Evolutionary conservation across 768 basidiomycete species (phyloP).

Genomic region (Lentinus brumalis): DNA sequence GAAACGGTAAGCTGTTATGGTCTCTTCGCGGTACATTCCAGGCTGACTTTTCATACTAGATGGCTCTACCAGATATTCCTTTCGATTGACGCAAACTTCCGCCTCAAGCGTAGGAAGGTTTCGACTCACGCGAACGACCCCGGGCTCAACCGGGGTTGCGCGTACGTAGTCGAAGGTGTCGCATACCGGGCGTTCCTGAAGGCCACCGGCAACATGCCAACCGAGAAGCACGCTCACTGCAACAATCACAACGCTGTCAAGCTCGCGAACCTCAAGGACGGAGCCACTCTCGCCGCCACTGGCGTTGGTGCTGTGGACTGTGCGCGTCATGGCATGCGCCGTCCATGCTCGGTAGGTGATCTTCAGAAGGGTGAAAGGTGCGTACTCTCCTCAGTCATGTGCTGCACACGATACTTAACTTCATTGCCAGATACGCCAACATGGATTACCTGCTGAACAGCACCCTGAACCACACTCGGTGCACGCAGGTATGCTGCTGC

Average conservation of each 20-base stretch:
- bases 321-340: conserved; percentile 25
- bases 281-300: conserved; percentile 1
- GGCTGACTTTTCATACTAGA: too few relatives aligned
- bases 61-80: conserved; percentile 29
- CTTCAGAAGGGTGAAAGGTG: conserved; percentile 31
- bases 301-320: conserved; percentile 21
- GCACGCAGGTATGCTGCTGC: too few relatives aligned
- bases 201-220: not conserved
- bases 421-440: too few relatives aligned
- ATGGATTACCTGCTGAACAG: too few relatives aligned
- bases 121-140: conserved; percentile 21
- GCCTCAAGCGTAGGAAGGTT: conserved; percentile 24
- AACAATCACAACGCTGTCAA: conserved; percentile 18
- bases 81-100: conserved; percentile 33
- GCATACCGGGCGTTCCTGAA: conserved; percentile 23
- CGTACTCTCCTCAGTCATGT: too few relatives aligned
- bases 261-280: conserved; percentile 11
- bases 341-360: conserved; percentile 26
- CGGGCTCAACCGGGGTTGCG: conserved; percentile 26
- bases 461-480: too few relatives aligned
- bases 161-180: conserved; percentile 28
- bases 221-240: conserved; percentile 26
- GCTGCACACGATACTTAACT: too few relatives aligned
- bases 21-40: too few relatives aligned
- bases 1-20: too few relatives aligned